A percentile compares a stretch with the other conserved stretches of the same genome.
These are phyloP conservation scores for Claviceps sp. DNA, from an alignment of 2,329 filamentous ascomycete species.

Conservation along the genomic window DNA sequence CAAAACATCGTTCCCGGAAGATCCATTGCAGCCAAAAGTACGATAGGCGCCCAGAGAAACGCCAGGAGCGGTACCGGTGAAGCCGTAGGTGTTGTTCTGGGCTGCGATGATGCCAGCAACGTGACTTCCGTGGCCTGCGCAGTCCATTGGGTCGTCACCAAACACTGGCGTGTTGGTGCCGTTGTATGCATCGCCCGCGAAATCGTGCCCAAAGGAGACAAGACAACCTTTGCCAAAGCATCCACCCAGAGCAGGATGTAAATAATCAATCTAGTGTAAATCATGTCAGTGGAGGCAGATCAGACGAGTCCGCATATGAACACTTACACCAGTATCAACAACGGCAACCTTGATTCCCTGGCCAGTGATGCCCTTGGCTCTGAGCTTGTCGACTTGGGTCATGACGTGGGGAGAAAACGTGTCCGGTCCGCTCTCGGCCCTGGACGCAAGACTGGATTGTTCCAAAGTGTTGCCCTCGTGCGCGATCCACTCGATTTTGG, in stretches of 20 bases:
- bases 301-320: neutral
- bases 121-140: slow-evolving; percentile 47
- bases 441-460: slow-evolving; percentile 8
- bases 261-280: slow-evolving; percentile 42
- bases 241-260: slow-evolving; percentile 48
- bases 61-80: slow-evolving; percentile 43
- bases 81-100: slow-evolving; percentile 36
- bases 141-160: slow-evolving; percentile 40
- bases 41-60: slow-evolving; percentile 43
- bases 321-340: slow-evolving; percentile 39
- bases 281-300: neutral
- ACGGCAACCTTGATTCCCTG: slow-evolving; percentile 39
- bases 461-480: slow-evolving; percentile 13
- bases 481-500: slow-evolving; percentile 32
- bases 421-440: slow-evolving; percentile 15
- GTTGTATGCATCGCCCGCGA: slow-evolving; percentile 41
- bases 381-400: slow-evolving; percentile 42
- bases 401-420: slow-evolving; percentile 38
- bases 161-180: slow-evolving; percentile 27
- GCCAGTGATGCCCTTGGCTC: slow-evolving; percentile 32
- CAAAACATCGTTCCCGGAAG: slow-evolving; percentile 40
- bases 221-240: slow-evolving; percentile 48
- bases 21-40: slow-evolving; percentile 42
- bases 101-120: slow-evolving; percentile 51
- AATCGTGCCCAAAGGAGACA: slow-evolving; percentile 42